These are phyloP conservation scores for Leishmania tropica DNA, from an alignment of 208 protist genomes.

Conservation along the genomic window DNA sequence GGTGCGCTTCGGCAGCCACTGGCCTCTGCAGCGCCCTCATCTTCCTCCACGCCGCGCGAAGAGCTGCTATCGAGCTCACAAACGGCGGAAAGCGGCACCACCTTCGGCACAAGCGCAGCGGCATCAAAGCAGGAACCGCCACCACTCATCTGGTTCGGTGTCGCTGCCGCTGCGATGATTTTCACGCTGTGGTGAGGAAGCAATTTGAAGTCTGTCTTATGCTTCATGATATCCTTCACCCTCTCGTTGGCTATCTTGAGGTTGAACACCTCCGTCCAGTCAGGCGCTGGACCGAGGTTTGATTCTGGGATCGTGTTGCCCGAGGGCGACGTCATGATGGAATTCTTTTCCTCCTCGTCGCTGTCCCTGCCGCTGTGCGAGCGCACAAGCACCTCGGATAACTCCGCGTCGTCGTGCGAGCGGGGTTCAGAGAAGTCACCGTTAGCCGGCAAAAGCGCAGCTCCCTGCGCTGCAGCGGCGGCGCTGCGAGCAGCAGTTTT, in stretches of 20 bases:
- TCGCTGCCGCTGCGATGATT: conserved; percentile 6
- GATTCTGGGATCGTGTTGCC: conserved; percentile 22
- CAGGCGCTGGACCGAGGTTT: conserved; percentile 7
- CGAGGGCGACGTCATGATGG: conserved; percentile 1
- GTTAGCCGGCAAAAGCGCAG: neutral
- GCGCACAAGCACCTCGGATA: neutral
- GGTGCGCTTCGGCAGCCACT: conserved; percentile 3
- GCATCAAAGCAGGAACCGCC: neutral
- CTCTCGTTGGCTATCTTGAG: conserved; percentile 35
- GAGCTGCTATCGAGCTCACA: conserved; percentile 40
- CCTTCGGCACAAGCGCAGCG: neutral
- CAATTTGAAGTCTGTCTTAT: conserved; percentile 29
- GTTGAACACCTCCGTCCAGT: conserved; percentile 40
- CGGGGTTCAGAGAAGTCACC: neutral
- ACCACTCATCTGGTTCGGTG: neutral
- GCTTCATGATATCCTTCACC: conserved; percentile 35
- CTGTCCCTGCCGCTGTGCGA: neutral
- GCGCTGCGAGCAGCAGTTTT: neutral
- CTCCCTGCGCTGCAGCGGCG: neutral
- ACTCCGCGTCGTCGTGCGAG: neutral
- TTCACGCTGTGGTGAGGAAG: conserved; percentile 25
- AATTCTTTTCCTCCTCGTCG: conserved; percentile 12
- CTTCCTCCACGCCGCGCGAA: conserved; percentile 23
- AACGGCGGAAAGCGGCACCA: conserved; percentile 30
- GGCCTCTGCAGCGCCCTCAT: conserved; percentile 7